A percentile compares a stretch with the other conserved stretches of the same genome.
Conservation (phyloP, 176 grass and related monocot genomes). For the Cenchrus fungigraminus region DNA sequence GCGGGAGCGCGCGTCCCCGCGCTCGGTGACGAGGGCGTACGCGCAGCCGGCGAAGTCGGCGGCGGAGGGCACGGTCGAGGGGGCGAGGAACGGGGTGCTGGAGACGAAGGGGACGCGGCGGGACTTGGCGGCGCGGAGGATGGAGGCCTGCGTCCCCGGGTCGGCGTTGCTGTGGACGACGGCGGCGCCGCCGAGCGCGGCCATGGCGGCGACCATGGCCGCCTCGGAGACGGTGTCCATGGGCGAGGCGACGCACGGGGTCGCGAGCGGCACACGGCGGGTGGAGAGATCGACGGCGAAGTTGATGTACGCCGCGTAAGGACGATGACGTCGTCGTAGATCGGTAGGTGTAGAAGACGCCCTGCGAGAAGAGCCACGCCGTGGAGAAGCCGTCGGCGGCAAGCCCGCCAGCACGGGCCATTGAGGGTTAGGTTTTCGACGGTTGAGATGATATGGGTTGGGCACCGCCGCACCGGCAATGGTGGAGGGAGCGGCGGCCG, state of each 20-base stretch:
- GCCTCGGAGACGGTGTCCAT: conserved; percentile 96
- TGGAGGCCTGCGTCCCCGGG: conserved; percentile 56
- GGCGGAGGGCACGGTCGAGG: conserved; percentile 16
- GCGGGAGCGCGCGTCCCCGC: conserved; percentile 54
- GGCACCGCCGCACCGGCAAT: too few species aligned
- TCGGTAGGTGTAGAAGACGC: too few species aligned
- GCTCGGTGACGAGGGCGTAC: conserved; percentile 77
- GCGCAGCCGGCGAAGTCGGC: conserved; percentile 52
- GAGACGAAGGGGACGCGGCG: conserved; percentile 67
- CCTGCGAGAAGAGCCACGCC: conserved; percentile 60
- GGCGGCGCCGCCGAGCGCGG: conserved; percentile 53
- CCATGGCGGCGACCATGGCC: conserved; percentile 65
- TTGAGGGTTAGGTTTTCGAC: conserved; percentile 21
- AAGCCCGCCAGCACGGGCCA: conserved; percentile 19
- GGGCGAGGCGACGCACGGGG: conserved; percentile 84
- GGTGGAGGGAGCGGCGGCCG: neutral
- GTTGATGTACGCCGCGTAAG: too few species aligned
- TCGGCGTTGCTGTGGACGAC: conserved; percentile 73
- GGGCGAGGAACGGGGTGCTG: conserved; percentile 59
- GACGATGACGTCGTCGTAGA: too few species aligned
- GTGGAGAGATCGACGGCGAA: too few species aligned
- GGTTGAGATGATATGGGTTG: too few species aligned
- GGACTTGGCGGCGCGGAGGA: conserved; percentile 78
- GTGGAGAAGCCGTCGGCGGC: conserved; percentile 57
- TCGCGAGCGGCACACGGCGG: conserved; percentile 57